Evolutionary conservation across 148 eudicot species (phyloP).

Genomic region (Selenicereus undatus): DNA sequence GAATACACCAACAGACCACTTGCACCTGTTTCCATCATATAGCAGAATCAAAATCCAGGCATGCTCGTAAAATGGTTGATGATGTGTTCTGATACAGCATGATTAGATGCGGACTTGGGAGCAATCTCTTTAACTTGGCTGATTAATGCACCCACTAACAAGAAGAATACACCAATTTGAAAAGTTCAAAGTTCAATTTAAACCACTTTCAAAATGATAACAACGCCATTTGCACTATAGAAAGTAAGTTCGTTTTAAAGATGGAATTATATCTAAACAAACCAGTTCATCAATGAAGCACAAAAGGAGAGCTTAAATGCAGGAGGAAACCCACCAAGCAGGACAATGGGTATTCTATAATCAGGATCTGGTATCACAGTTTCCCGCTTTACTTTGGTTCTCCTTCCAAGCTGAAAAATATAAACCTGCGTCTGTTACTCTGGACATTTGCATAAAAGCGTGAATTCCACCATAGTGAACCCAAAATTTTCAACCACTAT

Average conservation of each 20-base stretch:
- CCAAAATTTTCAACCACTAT: slow-evolving; percentile 3
- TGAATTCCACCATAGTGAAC: too few relatives aligned
- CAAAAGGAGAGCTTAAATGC: too few relatives aligned
- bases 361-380: slow-evolving; percentile 85
- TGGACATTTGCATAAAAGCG: too few relatives aligned
- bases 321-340: slow-evolving; percentile 50
- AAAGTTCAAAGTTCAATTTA: background rate
- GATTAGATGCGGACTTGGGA: background rate
- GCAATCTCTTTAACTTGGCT: background rate
- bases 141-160: background rate
- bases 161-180: background rate
- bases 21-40: slow-evolving; percentile 45
- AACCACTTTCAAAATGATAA: background rate
- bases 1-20: slow-evolving; percentile 70
- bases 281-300: too few relatives aligned
- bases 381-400: slow-evolving; percentile 54
- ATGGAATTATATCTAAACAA: too few relatives aligned
- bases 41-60: background rate
- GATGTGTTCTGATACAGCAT: background rate
- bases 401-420: slow-evolving; percentile 54
- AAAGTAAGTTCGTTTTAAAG: too few relatives aligned
- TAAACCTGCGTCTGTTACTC: too few relatives aligned
- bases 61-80: background rate
- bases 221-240: background rate
- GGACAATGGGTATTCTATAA: slow-evolving; percentile 77